phyloP scores from a whole-genome alignment of 768 basidiomycete genomes.

The Tylopilus plumbeoviolaceoides region DNA sequence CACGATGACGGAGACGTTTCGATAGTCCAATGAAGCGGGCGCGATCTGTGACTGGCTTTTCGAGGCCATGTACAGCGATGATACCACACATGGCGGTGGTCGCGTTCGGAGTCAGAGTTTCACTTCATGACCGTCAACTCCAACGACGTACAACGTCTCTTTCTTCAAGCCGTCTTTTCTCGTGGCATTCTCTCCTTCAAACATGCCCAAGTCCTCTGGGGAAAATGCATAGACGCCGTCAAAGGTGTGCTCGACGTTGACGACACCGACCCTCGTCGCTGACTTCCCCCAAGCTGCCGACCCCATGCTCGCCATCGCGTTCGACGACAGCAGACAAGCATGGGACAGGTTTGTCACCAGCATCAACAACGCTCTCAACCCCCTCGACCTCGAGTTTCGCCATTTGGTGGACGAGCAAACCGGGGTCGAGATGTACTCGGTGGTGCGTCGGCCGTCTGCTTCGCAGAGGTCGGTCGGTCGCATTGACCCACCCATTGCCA shows the following conservation, averaged over 20 bases:
- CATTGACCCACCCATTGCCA: background rate
- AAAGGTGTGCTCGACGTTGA: conserved; percentile 42
- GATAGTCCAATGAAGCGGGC: conserved; percentile 78
- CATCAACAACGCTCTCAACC: conserved; percentile 62
- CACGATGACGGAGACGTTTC: conserved; percentile 87
- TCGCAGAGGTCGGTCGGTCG: background rate
- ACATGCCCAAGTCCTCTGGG: conserved; percentile 63
- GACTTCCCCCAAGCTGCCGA: conserved; percentile 44
- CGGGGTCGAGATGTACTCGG: conserved; percentile 60
- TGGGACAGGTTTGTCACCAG: conserved; percentile 59
- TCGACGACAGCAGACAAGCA: conserved; percentile 38
- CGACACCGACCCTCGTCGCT: background rate
- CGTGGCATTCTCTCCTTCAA: conserved; percentile 62
- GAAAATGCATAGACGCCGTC: conserved; percentile 62
- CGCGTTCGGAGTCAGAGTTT: background rate
- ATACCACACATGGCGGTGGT: conserved; percentile 80
- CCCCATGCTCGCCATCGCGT: conserved; percentile 43
- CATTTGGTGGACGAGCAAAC: conserved; percentile 57
- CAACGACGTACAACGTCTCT: conserved; percentile 71
- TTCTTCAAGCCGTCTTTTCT: conserved; percentile 75
- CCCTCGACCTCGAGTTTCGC: conserved; percentile 71
- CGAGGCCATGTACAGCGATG: conserved; percentile 76
- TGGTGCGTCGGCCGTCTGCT: conserved; percentile 45
- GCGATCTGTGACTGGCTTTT: conserved; percentile 66
- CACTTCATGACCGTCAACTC: conserved; percentile 42